These are phyloP conservation scores for Corchorus capsularis DNA, from an alignment of 345 rosid species.

Conservation along the genomic window DNA sequence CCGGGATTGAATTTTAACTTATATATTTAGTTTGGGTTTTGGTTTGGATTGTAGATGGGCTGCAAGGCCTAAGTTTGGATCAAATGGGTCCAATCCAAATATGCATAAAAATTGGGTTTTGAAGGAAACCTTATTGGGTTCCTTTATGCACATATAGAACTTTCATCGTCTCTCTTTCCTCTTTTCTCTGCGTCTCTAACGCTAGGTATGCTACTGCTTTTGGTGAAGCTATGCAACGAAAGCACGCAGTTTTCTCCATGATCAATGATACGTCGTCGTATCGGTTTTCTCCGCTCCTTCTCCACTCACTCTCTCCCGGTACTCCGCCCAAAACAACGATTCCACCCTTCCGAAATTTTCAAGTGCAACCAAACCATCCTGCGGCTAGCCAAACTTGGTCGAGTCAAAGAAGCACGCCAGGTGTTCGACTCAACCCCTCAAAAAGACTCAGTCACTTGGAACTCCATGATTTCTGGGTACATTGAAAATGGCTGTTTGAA, in stretches of 20 bases:
- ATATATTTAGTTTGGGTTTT: too few species aligned
- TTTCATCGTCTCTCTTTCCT: too few species aligned
- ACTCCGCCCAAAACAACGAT: not conserved
- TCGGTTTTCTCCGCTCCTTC: not conserved
- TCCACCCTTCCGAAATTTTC: not conserved
- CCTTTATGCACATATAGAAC: too few species aligned
- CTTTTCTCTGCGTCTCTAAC: too few species aligned
- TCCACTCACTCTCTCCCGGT: conserved; percentile 13
- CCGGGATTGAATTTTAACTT: too few species aligned
- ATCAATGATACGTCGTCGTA: conserved; percentile 11
- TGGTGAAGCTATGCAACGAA: not conserved
- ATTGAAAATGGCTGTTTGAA: conserved; percentile 46
- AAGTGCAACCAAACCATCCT: conserved; percentile 22
- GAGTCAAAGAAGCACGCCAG: conserved; percentile 38
- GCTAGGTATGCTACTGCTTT: not conserved
- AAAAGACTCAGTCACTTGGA: conserved; percentile 61
- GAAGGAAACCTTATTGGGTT: too few species aligned
- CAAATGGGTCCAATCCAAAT: too few species aligned
- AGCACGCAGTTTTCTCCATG: not conserved
- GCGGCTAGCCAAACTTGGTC: conserved; percentile 27
- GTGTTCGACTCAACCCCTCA: conserved; percentile 61
- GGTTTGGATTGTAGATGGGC: too few species aligned
- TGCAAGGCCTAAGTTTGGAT: too few species aligned
- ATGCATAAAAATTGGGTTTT: too few species aligned
- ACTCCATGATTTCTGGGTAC: conserved; percentile 57